phyloP scores from a whole-genome alignment of 345 rosid species.

The Euphorbia peplus region DNA sequence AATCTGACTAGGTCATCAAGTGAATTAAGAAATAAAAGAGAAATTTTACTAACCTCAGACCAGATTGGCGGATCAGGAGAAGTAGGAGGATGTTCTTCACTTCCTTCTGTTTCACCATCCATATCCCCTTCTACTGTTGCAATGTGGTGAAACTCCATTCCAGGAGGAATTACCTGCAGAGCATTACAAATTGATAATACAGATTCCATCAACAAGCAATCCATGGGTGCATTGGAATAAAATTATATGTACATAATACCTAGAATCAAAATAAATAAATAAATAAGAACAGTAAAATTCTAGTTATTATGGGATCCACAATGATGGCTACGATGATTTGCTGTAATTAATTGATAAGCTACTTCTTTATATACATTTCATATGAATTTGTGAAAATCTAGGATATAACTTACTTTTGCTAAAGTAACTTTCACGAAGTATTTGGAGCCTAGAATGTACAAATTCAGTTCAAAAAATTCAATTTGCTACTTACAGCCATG shows the following conservation, averaged over 20 bases:
- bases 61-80: conserved; percentile 89
- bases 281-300: background rate
- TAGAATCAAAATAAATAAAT: background rate
- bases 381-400: background rate
- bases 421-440: background rate
- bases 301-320: background rate
- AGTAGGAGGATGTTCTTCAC: conserved; percentile 75
- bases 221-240: background rate
- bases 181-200: conserved; percentile 14
- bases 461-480: background rate
- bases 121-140: conserved; percentile 89
- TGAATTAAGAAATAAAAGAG: background rate
- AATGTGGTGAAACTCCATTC: conserved; percentile 98
- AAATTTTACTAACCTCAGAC: conserved; percentile 66
- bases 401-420: background rate
- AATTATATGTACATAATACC: background rate
- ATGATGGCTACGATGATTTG: background rate
- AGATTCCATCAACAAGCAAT: conserved; percentile 4
- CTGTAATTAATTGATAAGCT: background rate
- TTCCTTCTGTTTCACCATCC: conserved; percentile 86
- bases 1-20: background rate
- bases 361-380: too few relatives aligned
- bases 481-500: conserved; percentile 70
- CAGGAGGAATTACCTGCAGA: conserved; percentile 89
- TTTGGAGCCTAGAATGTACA: background rate